Conservation (phyloP, 306 rosid genomes). For the Casuarina glauca region DNA sequence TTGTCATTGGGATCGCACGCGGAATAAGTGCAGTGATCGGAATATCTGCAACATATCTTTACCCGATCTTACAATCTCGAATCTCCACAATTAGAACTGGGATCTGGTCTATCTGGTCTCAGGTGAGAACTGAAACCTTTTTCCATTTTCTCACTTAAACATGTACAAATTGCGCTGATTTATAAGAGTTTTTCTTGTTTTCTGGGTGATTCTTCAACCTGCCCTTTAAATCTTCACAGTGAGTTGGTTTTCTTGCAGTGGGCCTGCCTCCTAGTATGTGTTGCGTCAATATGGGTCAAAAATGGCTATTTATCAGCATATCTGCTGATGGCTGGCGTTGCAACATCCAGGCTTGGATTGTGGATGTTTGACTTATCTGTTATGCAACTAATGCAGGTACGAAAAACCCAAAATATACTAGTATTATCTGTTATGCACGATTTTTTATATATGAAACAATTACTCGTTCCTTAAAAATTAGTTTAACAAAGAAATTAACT, state of each 20-base stretch:
- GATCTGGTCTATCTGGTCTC: constrained; percentile 89
- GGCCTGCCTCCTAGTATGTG: constrained; percentile 65
- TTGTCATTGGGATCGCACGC: constrained; percentile 66
- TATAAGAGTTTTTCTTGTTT: neutral
- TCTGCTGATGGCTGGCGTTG: constrained; percentile 81
- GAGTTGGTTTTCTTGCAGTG: constrained; percentile 50
- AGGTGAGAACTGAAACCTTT: constrained; percentile 42
- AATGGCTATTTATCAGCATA: constrained; percentile 48
- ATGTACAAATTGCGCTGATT: neutral
- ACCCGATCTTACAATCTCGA: constrained; percentile 61
- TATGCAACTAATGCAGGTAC: constrained; percentile 90
- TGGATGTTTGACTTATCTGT: constrained; percentile 91
- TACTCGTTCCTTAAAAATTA: too few relatives aligned
- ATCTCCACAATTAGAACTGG: constrained; percentile 69
- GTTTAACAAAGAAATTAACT: too few relatives aligned
- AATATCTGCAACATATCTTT: constrained; percentile 65
- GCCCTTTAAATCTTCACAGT: constrained; percentile 1
- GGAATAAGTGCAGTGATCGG: constrained; percentile 76
- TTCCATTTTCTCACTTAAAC: constrained; percentile 4
- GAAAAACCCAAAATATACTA: neutral
- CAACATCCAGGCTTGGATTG: constrained; percentile 81
- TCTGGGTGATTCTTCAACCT: neutral
- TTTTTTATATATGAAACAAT: too few relatives aligned
- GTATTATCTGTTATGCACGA: too few relatives aligned
- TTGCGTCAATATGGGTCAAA: constrained; percentile 59